Percentiles rank a stretch among this genome's conserved stretches.
These are phyloP conservation scores for Cyclocybe aegerita DNA, from an alignment of 768 basidiomycete genomes.

Conservation along the genomic window DNA sequence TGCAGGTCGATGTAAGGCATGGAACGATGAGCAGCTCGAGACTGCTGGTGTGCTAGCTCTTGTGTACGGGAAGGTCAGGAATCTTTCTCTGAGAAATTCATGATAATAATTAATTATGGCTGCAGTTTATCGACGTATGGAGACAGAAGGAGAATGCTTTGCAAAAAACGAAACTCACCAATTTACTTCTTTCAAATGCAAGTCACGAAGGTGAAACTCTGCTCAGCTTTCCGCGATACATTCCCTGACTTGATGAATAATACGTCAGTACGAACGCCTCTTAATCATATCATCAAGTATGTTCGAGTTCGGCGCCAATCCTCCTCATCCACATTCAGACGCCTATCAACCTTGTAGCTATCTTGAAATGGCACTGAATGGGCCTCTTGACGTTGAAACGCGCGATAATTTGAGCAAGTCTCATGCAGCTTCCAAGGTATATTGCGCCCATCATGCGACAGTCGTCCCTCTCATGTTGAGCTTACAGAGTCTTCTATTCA, in stretches of 20 bases:
- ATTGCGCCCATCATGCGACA: not conserved
- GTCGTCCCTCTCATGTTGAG: not conserved
- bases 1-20: slow-evolving; percentile 62
- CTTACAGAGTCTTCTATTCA: slow-evolving; percentile 65
- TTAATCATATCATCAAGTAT: slow-evolving; percentile 84
- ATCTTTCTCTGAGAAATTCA: not conserved
- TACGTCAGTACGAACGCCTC: slow-evolving; percentile 61
- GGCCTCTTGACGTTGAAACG: slow-evolving; percentile 69
- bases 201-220: slow-evolving; percentile 67
- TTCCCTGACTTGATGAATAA: not conserved
- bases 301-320: slow-evolving; percentile 11
- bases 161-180: slow-evolving; percentile 71
- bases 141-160: slow-evolving; percentile 76
- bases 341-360: slow-evolving; percentile 41
- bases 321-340: not conserved
- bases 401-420: slow-evolving; percentile 71
- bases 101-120: slow-evolving; percentile 1
- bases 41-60: slow-evolving; percentile 78
- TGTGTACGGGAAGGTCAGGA: slow-evolving; percentile 68
- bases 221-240: not conserved
- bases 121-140: slow-evolving; percentile 85
- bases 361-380: slow-evolving; percentile 78
- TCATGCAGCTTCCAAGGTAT: slow-evolving; percentile 73
- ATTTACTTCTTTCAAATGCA: slow-evolving; percentile 75
- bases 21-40: slow-evolving; percentile 84